Percentiles rank a stretch among this genome's conserved stretches.
Evolutionary conservation across 345 rosid genomes (phyloP).

Genomic region (Eucalyptus cloeziana): DNA sequence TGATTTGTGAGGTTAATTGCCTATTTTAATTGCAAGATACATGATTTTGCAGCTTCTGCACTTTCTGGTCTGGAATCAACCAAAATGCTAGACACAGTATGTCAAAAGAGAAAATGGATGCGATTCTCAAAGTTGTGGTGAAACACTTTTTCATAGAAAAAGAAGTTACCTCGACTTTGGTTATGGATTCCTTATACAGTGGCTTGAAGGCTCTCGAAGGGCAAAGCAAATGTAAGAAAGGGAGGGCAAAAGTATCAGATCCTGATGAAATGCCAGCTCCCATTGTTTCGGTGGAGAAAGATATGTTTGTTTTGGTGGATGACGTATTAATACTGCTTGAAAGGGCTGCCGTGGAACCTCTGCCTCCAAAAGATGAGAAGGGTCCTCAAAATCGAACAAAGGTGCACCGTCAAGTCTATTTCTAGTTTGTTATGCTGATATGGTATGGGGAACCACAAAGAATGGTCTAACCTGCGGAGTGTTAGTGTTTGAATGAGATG

Average conservation of each 20-base stretch:
- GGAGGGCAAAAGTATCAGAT: constrained; percentile 35
- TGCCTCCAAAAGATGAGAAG: constrained; percentile 83
- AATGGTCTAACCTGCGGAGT: not conserved
- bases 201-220: constrained; percentile 95
- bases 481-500: not conserved
- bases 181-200: constrained; percentile 96
- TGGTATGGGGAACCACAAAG: not conserved
- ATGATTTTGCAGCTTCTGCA: constrained; percentile 49
- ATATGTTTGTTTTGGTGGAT: constrained; percentile 73
- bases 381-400: constrained; percentile 73
- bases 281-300: constrained; percentile 58
- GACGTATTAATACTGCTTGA: constrained; percentile 63
- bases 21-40: not conserved
- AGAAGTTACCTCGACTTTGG: constrained; percentile 94
- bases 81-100: constrained; percentile 52
- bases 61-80: constrained; percentile 82
- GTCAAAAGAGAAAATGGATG: constrained; percentile 80
- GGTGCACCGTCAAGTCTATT: constrained; percentile 19
- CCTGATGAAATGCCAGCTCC: constrained; percentile 68
- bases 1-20: not conserved
- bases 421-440: not conserved
- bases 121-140: constrained; percentile 70
- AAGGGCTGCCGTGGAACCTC: constrained; percentile 77
- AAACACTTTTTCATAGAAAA: constrained; percentile 85
- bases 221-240: constrained; percentile 56